phyloP scores from a whole-genome alignment of 495 filamentous ascomycete genomes.

The Penicillium subrubescens region DNA sequence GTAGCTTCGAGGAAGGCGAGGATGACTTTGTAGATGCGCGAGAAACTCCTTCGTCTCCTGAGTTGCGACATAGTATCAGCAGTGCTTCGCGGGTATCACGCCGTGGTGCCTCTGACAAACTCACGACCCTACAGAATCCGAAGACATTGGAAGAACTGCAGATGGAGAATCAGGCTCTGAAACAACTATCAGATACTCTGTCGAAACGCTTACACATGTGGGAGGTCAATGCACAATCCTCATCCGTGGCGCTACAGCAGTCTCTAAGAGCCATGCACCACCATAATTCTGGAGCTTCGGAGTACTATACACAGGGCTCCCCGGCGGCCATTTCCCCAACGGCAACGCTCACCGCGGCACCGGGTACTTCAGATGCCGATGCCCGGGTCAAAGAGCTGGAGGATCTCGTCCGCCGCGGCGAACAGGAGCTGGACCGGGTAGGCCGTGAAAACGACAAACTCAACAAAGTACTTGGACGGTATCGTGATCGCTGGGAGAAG shows the following conservation, averaged over 20 bases:
- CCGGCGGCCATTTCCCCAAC: slow-evolving; percentile 33
- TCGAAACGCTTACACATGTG: slow-evolving; percentile 79
- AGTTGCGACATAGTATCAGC: slow-evolving; percentile 40
- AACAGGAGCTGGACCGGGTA: slow-evolving; percentile 58
- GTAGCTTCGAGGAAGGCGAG: slow-evolving; percentile 59
- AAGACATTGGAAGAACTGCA: slow-evolving; percentile 80
- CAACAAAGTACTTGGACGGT: slow-evolving; percentile 63
- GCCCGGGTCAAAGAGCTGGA: slow-evolving; percentile 51
- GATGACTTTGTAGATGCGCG: slow-evolving; percentile 85
- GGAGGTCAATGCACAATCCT: slow-evolving; percentile 81
- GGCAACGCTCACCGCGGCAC: slow-evolving; percentile 24
- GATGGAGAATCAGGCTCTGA: slow-evolving; percentile 76
- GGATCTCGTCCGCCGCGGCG: slow-evolving; percentile 45
- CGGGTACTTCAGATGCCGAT: slow-evolving; percentile 36
- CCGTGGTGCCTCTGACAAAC: slow-evolving; percentile 30
- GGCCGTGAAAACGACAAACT: slow-evolving; percentile 71
- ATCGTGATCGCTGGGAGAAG: slow-evolving; percentile 80
- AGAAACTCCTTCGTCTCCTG: slow-evolving; percentile 63
- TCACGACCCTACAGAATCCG: slow-evolving; percentile 34
- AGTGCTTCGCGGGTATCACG: slow-evolving; percentile 24
- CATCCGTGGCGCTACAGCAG: slow-evolving; percentile 76
- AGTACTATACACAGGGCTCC: slow-evolving; percentile 23
- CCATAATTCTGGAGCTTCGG: slow-evolving; percentile 44
- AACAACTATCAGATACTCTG: slow-evolving; percentile 74
- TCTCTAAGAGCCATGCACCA: slow-evolving; percentile 70